Base-by-base conservation (phyloP, 2,329 filamentous ascomycete species). In the Botrytis squamosa region DNA sequence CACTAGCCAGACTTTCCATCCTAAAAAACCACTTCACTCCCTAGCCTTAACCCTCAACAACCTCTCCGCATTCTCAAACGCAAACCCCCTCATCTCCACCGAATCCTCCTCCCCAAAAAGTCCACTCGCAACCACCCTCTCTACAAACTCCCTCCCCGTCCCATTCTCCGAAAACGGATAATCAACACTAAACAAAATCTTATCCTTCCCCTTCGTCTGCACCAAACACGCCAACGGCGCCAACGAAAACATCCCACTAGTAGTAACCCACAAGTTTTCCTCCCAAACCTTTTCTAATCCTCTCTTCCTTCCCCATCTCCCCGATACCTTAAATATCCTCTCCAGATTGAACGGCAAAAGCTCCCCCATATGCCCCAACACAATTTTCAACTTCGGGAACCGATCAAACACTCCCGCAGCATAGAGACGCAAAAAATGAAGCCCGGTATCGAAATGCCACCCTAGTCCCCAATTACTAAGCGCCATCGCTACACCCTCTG, bases 181-280 rank as follows among this genome's bases (percentile, higher is more conserved):
- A 76, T 89, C 88, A 16, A 89, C 85, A 74, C 85, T 88, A 77
- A 86, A 89, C 77, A 90, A 72, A 1, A 90, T 83, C 22, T 83
- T 82, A 38, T 88, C 86, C n/a, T 84, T 81, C 29, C 81, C 82
- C 2, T 84, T 87, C 10, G 84, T 85, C 73, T 83, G 75, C 65
- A 85, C 73, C 10, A 86, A 77, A 70, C 82, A 84, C 3, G 83
- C 83, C 81, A 90, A 77, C 8, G 84, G 85, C 71, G 81, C 83
- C 29, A 89, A 74, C 42, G 84, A 84, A 79, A 86, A 88, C 73
- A 86, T 84, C 3, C 88, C 88, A 70, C 84, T 86, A 3, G 87
- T 89, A 1, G 88, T 89, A 40, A 90, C 79, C 85, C 86, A 89
- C 18, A 90, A 80, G 73, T 90, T 90, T 74, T 84, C 81, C 65